These are phyloP conservation scores for Symbiodinium pilosum DNA, from an alignment of 73 alveolate species.

Conservation along the genomic window DNA sequence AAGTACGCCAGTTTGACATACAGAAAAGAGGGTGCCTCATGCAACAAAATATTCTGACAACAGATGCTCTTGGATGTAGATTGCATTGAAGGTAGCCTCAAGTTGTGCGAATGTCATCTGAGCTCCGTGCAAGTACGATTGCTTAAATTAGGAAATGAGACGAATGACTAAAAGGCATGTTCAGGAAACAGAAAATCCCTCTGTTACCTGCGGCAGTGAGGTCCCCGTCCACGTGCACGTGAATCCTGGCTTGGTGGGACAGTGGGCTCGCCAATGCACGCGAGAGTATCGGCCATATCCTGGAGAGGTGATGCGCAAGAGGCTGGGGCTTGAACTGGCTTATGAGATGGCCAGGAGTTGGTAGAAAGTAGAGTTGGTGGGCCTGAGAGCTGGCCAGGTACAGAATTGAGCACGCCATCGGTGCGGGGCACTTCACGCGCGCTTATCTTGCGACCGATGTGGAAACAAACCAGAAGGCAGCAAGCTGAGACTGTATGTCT, in stretches of 20 bases:
- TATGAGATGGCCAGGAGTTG: not conserved
- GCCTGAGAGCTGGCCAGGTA: slow-evolving; percentile 39
- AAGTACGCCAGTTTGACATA: too few relatives aligned
- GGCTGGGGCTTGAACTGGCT: not conserved
- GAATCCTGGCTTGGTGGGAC: slow-evolving; percentile 89
- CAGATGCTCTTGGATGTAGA: too few relatives aligned
- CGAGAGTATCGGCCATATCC: slow-evolving; percentile 92
- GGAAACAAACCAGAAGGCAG: slow-evolving; percentile 61
- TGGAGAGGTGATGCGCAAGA: slow-evolving; percentile 84
- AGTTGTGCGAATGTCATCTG: too few relatives aligned
- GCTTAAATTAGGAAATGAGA: too few relatives aligned
- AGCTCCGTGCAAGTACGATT: too few relatives aligned
- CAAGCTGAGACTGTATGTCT: too few relatives aligned
- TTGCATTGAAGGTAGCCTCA: too few relatives aligned
- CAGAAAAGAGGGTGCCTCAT: too few relatives aligned
- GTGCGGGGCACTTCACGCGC: slow-evolving; percentile 92
- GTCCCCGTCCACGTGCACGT: slow-evolving; percentile 90
- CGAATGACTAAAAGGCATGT: too few relatives aligned
- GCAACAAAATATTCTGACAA: too few relatives aligned
- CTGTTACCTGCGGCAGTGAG: not conserved
- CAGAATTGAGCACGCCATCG: slow-evolving; percentile 81
- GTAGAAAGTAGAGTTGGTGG: not conserved
- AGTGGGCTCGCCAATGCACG: slow-evolving; percentile 94
- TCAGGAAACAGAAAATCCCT: not conserved
- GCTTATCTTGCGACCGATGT: slow-evolving; percentile 82